These are phyloP conservation scores for Sporobolomyces roseus DNA, from an alignment of 768 basidiomycete species.

Conservation along the genomic window DNA sequence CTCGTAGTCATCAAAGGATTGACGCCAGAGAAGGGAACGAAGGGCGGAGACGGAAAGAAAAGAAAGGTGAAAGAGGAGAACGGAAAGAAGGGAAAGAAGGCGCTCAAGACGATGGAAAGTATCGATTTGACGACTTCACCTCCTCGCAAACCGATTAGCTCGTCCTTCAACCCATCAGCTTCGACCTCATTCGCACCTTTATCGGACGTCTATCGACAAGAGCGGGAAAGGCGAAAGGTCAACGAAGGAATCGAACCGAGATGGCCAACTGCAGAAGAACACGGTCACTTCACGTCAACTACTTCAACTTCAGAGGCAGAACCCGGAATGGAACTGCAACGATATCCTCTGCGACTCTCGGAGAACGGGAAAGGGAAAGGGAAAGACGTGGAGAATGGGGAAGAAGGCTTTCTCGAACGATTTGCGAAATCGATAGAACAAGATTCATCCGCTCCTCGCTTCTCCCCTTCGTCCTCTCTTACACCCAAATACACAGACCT, in stretches of 20 bases:
- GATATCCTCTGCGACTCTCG: too few species aligned
- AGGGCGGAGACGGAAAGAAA: background rate
- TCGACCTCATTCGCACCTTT: constrained; percentile 2
- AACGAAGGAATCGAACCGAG: constrained; percentile 11
- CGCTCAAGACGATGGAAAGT: background rate
- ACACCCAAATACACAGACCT: background rate
- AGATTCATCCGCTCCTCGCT: background rate
- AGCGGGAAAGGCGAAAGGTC: constrained; percentile 1
- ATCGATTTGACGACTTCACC: constrained; percentile 26
- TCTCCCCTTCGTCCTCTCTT: background rate
- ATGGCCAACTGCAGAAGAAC: constrained; percentile 38
- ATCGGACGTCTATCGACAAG: constrained; percentile 6
- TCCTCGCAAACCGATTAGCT: background rate
- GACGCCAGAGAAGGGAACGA: background rate
- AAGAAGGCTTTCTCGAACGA: background rate
- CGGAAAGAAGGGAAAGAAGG: constrained; percentile 12
- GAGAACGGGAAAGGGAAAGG: background rate
- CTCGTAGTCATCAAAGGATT: background rate
- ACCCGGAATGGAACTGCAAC: too few species aligned
- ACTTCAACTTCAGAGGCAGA: too few species aligned
- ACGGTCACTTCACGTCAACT: background rate
- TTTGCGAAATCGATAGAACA: background rate
- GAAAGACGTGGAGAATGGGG: background rate
- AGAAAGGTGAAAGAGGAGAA: background rate
- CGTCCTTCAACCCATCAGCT: background rate